Conservation (phyloP, 768 basidiomycete genomes). For the Amyloporia xantha region DNA sequence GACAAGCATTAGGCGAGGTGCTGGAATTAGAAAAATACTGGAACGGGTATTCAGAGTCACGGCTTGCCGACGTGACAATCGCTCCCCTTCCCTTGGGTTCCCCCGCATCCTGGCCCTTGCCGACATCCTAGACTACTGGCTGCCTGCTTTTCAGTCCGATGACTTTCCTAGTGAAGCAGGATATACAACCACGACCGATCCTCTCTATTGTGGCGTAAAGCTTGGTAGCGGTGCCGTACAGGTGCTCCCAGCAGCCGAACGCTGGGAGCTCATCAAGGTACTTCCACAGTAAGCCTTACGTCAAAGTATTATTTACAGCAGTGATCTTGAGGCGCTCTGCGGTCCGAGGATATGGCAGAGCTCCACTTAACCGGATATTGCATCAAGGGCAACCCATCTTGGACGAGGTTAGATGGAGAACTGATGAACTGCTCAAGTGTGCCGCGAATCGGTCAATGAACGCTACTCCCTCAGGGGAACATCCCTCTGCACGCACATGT, state of each 20-base stretch:
- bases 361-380: neutral
- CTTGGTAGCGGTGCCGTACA: too few species aligned
- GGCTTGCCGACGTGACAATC: neutral
- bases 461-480: neutral
- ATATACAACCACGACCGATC: too few species aligned
- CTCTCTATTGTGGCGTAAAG: too few species aligned
- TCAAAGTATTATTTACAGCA: too few species aligned
- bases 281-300: too few species aligned
- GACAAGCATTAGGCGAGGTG: neutral
- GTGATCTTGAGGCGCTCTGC: too few species aligned
- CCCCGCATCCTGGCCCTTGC: neutral
- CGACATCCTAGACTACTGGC: too few species aligned
- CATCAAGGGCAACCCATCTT: neutral
- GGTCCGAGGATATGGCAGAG: neutral
- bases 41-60: neutral
- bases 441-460: slow-evolving; percentile 1
- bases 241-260: too few species aligned
- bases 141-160: too few species aligned
- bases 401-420: neutral
- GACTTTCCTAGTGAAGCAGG: too few species aligned
- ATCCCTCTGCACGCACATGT: neutral
- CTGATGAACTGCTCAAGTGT: neutral
- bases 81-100: neutral
- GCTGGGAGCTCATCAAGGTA: too few species aligned
- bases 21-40: too few species aligned